Percentiles rank a stretch among this genome's conserved stretches.
phyloP scores from a whole-genome alignment of 805 yeast genomes.

The Hermanozyma aechmeae region DNA sequence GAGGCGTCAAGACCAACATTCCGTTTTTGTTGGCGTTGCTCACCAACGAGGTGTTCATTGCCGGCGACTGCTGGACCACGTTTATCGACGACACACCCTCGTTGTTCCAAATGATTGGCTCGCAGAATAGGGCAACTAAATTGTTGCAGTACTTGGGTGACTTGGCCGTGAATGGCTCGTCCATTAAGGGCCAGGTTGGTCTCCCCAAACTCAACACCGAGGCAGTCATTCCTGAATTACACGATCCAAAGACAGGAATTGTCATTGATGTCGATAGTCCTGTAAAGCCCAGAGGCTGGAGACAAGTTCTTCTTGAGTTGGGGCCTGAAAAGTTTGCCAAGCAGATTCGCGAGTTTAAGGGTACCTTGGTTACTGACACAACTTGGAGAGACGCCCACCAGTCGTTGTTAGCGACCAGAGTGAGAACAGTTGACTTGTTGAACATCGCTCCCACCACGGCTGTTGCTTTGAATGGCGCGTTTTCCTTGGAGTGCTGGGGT shows the following conservation, averaged over 20 bases:
- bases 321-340: constrained; percentile 90
- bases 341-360: constrained; percentile 74
- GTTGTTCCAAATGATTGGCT: constrained; percentile 85
- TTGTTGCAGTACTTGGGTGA: constrained; percentile 86
- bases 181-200: constrained; percentile 93
- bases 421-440: constrained; percentile 84
- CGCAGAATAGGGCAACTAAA: constrained; percentile 96
- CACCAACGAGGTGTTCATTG: constrained; percentile 80
- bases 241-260: constrained; percentile 50
- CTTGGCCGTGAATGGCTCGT: constrained; percentile 90
- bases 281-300: constrained; percentile 73
- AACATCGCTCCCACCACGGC: constrained; percentile 94
- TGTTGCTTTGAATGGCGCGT: constrained; percentile 80
- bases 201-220: constrained; percentile 71
- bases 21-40: constrained; percentile 89
- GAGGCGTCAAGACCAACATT: constrained; percentile 98
- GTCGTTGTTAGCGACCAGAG: constrained; percentile 93
- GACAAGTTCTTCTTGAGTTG: constrained; percentile 70
- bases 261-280: constrained; percentile 49
- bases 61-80: constrained; percentile 94
- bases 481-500: constrained; percentile 99
- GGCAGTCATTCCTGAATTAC: constrained; percentile 67
- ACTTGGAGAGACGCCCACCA: constrained; percentile 99
- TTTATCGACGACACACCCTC: constrained; percentile 97
- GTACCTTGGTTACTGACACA: constrained; percentile 93